A percentile compares a stretch with the other conserved stretches of the same genome.
phyloP scores from a whole-genome alignment of 768 basidiomycete species.

The Suillus brevipes region DNA sequence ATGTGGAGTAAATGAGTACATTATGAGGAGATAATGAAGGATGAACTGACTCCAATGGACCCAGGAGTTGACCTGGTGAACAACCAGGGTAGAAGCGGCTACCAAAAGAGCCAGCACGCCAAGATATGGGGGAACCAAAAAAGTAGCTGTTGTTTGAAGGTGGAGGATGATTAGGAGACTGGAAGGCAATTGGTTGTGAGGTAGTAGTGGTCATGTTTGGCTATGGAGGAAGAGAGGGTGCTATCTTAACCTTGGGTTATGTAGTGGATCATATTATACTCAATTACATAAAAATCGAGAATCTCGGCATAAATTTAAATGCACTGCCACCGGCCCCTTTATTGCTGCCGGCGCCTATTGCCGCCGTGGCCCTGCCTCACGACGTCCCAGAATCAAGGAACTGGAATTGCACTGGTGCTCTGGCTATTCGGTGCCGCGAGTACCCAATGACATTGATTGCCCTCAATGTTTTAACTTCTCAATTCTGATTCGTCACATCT shows the following conservation, averaged over 20 bases:
- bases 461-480: too few species aligned
- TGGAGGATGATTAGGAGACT: conserved; percentile 24
- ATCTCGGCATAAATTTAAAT: neutral
- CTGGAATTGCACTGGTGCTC: too few species aligned
- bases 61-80: conserved; percentile 60
- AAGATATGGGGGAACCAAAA: conserved; percentile 73
- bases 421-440: too few species aligned
- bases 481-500: too few species aligned
- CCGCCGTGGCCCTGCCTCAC: neutral
- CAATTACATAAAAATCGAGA: conserved; percentile 3
- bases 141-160: conserved; percentile 60
- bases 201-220: conserved; percentile 32
- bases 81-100: conserved; percentile 62
- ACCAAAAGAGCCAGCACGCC: conserved; percentile 66
- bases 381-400: neutral
- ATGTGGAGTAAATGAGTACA: neutral
- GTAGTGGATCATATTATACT: neutral
- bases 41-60: conserved; percentile 62
- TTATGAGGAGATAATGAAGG: neutral
- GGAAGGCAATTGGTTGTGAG: conserved; percentile 48
- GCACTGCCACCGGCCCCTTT: neutral
- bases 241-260: conserved; percentile 9
- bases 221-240: conserved; percentile 13
- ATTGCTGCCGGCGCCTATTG: neutral
- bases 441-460: too few species aligned